Percentiles rank a stretch among this genome's conserved stretches.
Evolutionary conservation across 2,329 filamentous ascomycete genomes (phyloP).

Genomic region (Anisogramma anomala): DNA sequence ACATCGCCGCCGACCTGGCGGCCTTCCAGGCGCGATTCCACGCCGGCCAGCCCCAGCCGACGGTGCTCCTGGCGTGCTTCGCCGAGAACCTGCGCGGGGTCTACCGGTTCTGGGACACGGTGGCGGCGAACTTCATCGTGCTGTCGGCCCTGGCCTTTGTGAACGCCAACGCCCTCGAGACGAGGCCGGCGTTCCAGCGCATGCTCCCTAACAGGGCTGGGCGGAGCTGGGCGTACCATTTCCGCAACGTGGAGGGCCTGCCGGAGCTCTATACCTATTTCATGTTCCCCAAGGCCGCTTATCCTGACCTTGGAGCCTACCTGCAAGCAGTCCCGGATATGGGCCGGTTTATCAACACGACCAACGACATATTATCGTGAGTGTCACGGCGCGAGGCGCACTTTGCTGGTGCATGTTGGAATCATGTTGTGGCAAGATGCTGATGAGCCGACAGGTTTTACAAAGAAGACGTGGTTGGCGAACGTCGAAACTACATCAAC

Average conservation of each 20-base stretch:
- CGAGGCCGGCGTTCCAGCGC: slow-evolving; percentile 14
- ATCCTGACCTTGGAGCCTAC: slow-evolving; percentile 19
- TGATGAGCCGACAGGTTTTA: too few relatives aligned
- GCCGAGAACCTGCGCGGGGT: slow-evolving; percentile 16
- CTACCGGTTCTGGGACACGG: slow-evolving; percentile 18
- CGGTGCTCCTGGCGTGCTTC: slow-evolving; percentile 17
- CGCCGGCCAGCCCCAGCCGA: slow-evolving; percentile 16
- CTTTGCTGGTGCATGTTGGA: background rate
- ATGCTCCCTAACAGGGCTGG: slow-evolving; percentile 16
- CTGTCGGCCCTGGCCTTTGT: slow-evolving; percentile 21
- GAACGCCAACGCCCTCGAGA: slow-evolving; percentile 20
- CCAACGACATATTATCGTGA: too few relatives aligned
- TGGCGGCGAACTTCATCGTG: slow-evolving; percentile 21
- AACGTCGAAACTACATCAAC: slow-evolving; percentile 20
- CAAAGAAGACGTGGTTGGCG: slow-evolving; percentile 21
- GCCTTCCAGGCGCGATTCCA: slow-evolving; percentile 19
- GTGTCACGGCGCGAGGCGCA: too few relatives aligned
- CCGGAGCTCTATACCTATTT: slow-evolving; percentile 21
- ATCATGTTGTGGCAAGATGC: too few relatives aligned
- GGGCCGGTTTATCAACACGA: slow-evolving; percentile 8
- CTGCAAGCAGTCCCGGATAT: slow-evolving; percentile 18
- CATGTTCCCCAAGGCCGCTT: slow-evolving; percentile 19
- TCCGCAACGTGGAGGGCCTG: slow-evolving; percentile 20
- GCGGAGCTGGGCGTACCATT: slow-evolving; percentile 19
- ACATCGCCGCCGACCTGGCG: slow-evolving; percentile 15